These are phyloP conservation scores for Thelephora aurantiotincta DNA, from an alignment of 768 basidiomycete species.

Conservation along the genomic window DNA sequence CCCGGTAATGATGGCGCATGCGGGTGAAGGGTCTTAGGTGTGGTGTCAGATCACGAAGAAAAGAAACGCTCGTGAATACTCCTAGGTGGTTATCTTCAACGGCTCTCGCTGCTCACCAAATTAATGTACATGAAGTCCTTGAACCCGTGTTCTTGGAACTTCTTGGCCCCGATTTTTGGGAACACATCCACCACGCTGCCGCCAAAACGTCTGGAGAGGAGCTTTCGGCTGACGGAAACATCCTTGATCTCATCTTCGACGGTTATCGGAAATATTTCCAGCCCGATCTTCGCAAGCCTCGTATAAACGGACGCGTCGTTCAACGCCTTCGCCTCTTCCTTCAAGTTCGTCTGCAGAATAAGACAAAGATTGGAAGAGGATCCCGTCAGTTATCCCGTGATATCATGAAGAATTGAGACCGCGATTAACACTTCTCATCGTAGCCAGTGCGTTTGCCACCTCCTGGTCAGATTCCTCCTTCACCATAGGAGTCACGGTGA, in stretches of 20 bases:
- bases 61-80: no score
- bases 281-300: slow-evolving; percentile 10
- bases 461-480: no score
- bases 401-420: no score
- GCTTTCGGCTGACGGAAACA: slow-evolving; percentile 15
- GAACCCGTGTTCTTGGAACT: slow-evolving; percentile 16
- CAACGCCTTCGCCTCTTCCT: slow-evolving; percentile 1
- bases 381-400: no score
- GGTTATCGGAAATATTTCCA: slow-evolving; percentile 13
- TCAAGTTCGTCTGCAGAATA: no score
- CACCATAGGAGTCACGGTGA: no score
- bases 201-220: slow-evolving; percentile 21
- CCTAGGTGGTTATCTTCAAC: no score
- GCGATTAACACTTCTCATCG: no score
- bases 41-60: no score
- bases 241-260: slow-evolving; percentile 15
- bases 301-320: slow-evolving; percentile 4
- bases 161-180: slow-evolving; percentile 11
- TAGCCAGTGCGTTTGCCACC: no score
- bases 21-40: slow-evolving; percentile 10
- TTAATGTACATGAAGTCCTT: slow-evolving; percentile 22
- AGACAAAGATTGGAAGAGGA: no score
- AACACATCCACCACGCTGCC: slow-evolving; percentile 19
- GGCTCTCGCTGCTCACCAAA: slow-evolving; percentile 9
- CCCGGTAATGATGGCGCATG: slow-evolving; percentile 23